Evolutionary conservation across 1,139 yeast species (phyloP), one percentile per base, ranked within the genome.

Genomic region (Saccharomyces pastorianus): DNA sequence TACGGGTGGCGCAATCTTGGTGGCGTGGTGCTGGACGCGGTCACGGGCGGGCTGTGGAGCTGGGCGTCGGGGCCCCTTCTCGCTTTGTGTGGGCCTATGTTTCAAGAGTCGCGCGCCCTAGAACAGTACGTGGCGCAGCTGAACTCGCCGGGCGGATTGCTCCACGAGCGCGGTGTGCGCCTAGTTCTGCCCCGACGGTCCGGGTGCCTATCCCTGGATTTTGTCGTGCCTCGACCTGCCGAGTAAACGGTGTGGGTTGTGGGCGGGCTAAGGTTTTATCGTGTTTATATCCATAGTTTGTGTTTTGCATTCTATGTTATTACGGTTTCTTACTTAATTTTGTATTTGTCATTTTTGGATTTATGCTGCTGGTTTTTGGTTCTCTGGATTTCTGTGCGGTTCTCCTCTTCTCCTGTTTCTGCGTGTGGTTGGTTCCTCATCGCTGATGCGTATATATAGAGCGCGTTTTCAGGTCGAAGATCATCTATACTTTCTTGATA

Each of bases 201-300:
- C 13, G 95, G 84, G 0, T 85, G 77, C 65, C 68, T 85, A n/a
- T 83, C 89, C 2, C 67, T 79, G 56, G 85, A 81, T 65, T 75
- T 80, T 61, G 76, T 38, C 44, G 44, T 38, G 44, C 44, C 44
- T 3, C 25, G 44, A 38, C 44, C 44, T 7, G 4, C 8, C 8
- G 9, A 38, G 44, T 1, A 3, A 17, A 38, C 4, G 13, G 11
- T 38, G 44, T 38, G 44, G 44, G 11, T 38, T 38, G 25, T 38
- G 44, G 44, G 44, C 11, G 44, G 3, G 11, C 9, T 13, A 17
- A 6, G 44, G 44, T n/a, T 38, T 38, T 38, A 38, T 38, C 44
- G 44, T 38, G 44, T 38, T 38, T 38, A 17, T 8, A 38, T 38
- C 13, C 6, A 38, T 38, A n/a, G 44, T 38, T 17, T 38, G 11